A percentile compares a stretch with the other conserved stretches of the same genome.
These are phyloP conservation scores for Fusarium tjaetaba DNA, from an alignment of 2,329 filamentous ascomycete species.

Conservation along the genomic window DNA sequence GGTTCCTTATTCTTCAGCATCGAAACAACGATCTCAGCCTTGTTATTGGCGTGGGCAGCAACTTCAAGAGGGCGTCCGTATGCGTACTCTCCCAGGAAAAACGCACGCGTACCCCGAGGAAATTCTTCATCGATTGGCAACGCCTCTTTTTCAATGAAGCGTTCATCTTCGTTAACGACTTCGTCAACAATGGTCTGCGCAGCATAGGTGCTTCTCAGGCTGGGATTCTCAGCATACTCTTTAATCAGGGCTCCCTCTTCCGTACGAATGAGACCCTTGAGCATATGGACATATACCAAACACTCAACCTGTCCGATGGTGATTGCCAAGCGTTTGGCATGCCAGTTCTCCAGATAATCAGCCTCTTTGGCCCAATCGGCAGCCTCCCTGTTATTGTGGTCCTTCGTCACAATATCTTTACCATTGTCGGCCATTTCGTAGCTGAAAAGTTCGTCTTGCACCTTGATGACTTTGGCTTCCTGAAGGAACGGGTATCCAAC, in stretches of 20 bases:
- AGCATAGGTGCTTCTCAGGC: constrained; percentile 90
- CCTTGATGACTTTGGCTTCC: constrained; percentile 87
- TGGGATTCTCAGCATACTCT: constrained; percentile 87
- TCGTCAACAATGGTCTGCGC: constrained; percentile 89
- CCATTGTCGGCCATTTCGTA: constrained; percentile 77
- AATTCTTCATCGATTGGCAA: constrained; percentile 92
- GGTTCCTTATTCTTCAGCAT: constrained; percentile 76
- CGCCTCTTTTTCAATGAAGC: constrained; percentile 91
- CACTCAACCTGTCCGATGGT: constrained; percentile 88
- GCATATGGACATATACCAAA: constrained; percentile 90
- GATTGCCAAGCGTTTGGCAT: constrained; percentile 91
- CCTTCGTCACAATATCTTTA: constrained; percentile 70
- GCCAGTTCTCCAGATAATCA: constrained; percentile 82
- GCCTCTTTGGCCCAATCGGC: constrained; percentile 87
- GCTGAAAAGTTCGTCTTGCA: constrained; percentile 93
- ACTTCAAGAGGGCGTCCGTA: constrained; percentile 93
- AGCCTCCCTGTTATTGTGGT: constrained; percentile 80
- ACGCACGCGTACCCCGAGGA: constrained; percentile 81
- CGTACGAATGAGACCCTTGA: constrained; percentile 89
- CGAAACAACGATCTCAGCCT: constrained; percentile 82
- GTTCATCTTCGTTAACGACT: constrained; percentile 88
- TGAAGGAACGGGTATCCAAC: constrained; percentile 96
- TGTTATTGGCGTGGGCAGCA: constrained; percentile 75
- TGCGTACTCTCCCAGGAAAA: constrained; percentile 93
- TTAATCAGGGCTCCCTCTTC: constrained; percentile 92